Conservation (phyloP, 257 asterid genomes). For the Solanum chilense region DNA sequence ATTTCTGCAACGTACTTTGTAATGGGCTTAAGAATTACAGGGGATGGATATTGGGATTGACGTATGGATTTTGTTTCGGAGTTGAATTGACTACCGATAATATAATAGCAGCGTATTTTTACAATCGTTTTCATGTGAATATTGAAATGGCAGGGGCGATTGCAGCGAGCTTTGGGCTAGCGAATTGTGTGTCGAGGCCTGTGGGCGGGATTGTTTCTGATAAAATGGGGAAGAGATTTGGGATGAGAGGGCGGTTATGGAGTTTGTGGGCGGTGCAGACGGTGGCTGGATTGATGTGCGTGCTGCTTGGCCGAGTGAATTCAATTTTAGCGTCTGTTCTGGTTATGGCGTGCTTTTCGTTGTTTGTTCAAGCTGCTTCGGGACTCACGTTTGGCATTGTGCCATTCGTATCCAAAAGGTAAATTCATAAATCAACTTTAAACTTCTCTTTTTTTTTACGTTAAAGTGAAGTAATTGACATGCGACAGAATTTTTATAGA, state of each 20-base stretch:
- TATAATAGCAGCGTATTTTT: slow-evolving; percentile 46
- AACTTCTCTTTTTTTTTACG: too few relatives aligned
- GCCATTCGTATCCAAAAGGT: slow-evolving; percentile 68
- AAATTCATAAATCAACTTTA: background rate
- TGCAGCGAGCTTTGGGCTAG: slow-evolving; percentile 54
- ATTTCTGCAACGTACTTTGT: slow-evolving; percentile 8
- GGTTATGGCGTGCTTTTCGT: slow-evolving; percentile 40
- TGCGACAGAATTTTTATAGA: background rate
- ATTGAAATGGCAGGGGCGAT: slow-evolving; percentile 37
- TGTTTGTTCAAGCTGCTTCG: slow-evolving; percentile 55
- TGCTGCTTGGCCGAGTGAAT: slow-evolving; percentile 21
- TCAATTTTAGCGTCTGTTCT: slow-evolving; percentile 32
- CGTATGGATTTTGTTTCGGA: slow-evolving; percentile 41
- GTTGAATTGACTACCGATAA: slow-evolving; percentile 49
- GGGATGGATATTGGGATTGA: slow-evolving; percentile 42
- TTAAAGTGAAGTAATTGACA: background rate
- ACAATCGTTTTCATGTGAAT: slow-evolving; percentile 30
- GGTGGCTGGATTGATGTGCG: slow-evolving; percentile 35
- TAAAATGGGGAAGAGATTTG: slow-evolving; percentile 41
- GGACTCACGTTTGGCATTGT: slow-evolving; percentile 57
- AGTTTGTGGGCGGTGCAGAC: slow-evolving; percentile 46
- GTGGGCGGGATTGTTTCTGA: slow-evolving; percentile 44
- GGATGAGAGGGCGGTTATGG: slow-evolving; percentile 63
- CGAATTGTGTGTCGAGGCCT: slow-evolving; percentile 45
- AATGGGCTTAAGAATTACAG: slow-evolving; percentile 37